These are phyloP conservation scores for Lichtheimia corymbifera DNA, from an alignment of 371 early-diverging fungal genomes.

Conservation along the genomic window DNA sequence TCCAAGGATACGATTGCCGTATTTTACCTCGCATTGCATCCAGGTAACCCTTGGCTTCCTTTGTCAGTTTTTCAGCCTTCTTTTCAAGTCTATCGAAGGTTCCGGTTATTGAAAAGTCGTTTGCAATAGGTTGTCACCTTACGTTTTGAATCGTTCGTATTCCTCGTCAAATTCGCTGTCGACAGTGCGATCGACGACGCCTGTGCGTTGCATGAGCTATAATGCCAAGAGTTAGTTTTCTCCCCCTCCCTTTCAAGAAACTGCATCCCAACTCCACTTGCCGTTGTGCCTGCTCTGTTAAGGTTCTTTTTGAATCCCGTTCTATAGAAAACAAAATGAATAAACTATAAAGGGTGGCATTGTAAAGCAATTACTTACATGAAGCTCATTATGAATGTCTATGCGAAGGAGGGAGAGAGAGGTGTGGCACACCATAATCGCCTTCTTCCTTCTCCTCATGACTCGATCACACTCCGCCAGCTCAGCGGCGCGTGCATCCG, in stretches of 20 bases:
- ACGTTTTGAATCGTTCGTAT: slow-evolving; percentile 79
- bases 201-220: slow-evolving; percentile 72
- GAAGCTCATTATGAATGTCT: slow-evolving; percentile 12
- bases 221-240: not conserved
- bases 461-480: too few relatives aligned
- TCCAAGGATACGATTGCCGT: not conserved
- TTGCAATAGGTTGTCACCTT: slow-evolving; percentile 16
- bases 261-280: slow-evolving; percentile 25
- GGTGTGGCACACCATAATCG: too few relatives aligned
- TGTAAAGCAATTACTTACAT: slow-evolving; percentile 1
- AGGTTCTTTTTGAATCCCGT: slow-evolving; percentile 85
- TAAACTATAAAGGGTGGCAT: not conserved
- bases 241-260: not conserved
- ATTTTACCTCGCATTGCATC: slow-evolving; percentile 78
- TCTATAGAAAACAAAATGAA: slow-evolving; percentile 47
- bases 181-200: slow-evolving; percentile 74
- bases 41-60: slow-evolving; percentile 93
- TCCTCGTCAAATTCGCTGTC: slow-evolving; percentile 90
- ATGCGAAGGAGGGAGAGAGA: not conserved
- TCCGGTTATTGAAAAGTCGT: not conserved
- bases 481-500: too few relatives aligned
- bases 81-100: slow-evolving; percentile 70
- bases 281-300: slow-evolving; percentile 79
- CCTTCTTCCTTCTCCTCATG: too few relatives aligned
- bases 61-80: slow-evolving; percentile 83